phyloP scores from a whole-genome alignment of 176 grass and related monocot species.

The Neostapfia colusana region DNA sequence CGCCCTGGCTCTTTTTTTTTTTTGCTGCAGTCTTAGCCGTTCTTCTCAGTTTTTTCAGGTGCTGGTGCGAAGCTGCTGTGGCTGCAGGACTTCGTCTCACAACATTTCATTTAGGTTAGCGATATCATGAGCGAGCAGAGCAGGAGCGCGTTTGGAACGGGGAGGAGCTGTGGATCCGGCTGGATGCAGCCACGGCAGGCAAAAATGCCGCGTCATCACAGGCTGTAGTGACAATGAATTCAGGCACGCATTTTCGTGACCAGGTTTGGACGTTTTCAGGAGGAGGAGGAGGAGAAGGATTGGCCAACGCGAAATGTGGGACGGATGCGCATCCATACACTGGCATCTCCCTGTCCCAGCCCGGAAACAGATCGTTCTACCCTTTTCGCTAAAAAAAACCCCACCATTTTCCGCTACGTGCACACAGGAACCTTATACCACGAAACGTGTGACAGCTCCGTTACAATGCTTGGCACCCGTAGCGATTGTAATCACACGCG shows the following conservation, averaged over 20 bases:
- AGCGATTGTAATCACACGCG: too few relatives aligned
- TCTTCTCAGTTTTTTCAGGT: background rate
- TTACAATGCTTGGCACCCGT: too few relatives aligned
- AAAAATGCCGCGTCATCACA: conserved; percentile 44
- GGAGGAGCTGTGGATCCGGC: conserved; percentile 20
- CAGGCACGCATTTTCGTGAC: background rate
- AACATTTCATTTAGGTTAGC: background rate
- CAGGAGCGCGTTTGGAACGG: too few relatives aligned
- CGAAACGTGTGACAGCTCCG: background rate
- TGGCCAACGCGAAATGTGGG: conserved; percentile 35
- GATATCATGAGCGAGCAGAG: background rate
- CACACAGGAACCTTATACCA: background rate
- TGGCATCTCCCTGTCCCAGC: conserved; percentile 45
- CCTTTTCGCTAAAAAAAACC: background rate
- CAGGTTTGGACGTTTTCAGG: conserved; percentile 26
- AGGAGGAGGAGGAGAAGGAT: background rate
- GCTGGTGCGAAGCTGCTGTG: background rate
- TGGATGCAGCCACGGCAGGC: conserved; percentile 26
- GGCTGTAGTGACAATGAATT: conserved; percentile 47
- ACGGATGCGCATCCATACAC: conserved; percentile 47
- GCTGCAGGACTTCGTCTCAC: background rate
- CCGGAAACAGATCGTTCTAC: background rate
- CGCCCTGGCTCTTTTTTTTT: too few relatives aligned
- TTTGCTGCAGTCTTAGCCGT: too few relatives aligned
- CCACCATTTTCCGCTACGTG: conserved; percentile 14